Conservation (phyloP, 164 flowering plant genomes). For the Paratinospora sagittata region DNA sequence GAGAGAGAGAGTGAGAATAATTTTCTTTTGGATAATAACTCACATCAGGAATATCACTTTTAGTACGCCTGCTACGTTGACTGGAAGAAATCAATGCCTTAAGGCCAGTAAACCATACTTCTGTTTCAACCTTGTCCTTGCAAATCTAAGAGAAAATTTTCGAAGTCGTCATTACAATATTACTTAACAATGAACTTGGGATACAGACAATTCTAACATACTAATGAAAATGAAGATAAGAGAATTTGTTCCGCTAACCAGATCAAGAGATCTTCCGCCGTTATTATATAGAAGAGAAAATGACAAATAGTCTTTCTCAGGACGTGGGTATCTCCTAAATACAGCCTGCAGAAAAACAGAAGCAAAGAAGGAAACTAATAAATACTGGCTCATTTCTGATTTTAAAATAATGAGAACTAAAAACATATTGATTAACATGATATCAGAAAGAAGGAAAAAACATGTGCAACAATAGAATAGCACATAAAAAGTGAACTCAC, state of each 20-base stretch:
- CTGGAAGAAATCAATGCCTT: conserved; percentile 56
- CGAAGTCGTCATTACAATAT: no score
- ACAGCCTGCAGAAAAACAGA: conserved; percentile 60
- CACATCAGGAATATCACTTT: conserved; percentile 58
- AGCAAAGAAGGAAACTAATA: background rate
- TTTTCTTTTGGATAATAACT: conserved; percentile 16
- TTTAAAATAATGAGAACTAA: background rate
- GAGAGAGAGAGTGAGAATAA: background rate
- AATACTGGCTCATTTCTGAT: background rate
- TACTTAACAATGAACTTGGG: no score
- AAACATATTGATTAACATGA: background rate
- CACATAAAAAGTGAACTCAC: conserved; percentile 25
- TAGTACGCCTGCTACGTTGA: conserved; percentile 43
- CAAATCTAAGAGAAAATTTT: conserved; percentile 45
- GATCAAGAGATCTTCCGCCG: conserved; percentile 83
- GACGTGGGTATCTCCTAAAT: conserved; percentile 68
- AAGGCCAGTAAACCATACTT: conserved; percentile 77
- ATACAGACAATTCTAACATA: no score
- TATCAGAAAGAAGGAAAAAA: background rate
- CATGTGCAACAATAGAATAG: background rate
- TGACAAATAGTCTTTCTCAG: conserved; percentile 88
- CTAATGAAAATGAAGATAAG: background rate
- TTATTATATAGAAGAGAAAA: conserved; percentile 84
- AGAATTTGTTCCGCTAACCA: conserved; percentile 46
- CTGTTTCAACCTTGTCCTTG: conserved; percentile 83